Conservation (phyloP, 345 rosid genomes). For the Euclidium syriacum region DNA sequence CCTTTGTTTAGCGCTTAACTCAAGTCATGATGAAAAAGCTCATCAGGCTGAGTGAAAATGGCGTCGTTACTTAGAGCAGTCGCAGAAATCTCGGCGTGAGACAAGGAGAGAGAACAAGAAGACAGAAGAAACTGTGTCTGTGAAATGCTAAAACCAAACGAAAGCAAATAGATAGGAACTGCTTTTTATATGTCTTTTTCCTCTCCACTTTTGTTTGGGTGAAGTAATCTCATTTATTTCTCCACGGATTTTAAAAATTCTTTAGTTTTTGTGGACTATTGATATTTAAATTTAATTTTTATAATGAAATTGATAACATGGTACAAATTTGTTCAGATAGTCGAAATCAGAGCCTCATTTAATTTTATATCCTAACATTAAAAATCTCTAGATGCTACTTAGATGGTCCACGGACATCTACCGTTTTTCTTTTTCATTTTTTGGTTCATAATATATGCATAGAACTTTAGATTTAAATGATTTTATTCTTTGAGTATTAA, state of each 20-base stretch:
- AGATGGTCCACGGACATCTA: background rate
- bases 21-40: background rate
- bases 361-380: background rate
- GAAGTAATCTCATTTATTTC: background rate
- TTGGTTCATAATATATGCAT: no score
- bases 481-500: no score
- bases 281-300: background rate
- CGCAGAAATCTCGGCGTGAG: constrained; percentile 21
- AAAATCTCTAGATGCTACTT: background rate
- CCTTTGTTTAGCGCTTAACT: background rate
- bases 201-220: background rate
- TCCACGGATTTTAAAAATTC: background rate
- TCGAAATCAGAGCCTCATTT: background rate
- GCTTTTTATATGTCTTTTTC: constrained; percentile 16
- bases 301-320: no score
- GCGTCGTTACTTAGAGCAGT: constrained; percentile 19
- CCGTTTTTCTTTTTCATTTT: background rate
- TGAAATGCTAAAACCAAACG: background rate
- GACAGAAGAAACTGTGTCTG: background rate
- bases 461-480: no score
- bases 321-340: background rate
- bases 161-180: background rate
- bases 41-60: background rate
- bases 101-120: constrained; percentile 16
- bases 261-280: background rate